Evolutionary conservation across 1,284 basidiomycete species (phyloP).

Genomic region (Naganishia sp.): DNA sequence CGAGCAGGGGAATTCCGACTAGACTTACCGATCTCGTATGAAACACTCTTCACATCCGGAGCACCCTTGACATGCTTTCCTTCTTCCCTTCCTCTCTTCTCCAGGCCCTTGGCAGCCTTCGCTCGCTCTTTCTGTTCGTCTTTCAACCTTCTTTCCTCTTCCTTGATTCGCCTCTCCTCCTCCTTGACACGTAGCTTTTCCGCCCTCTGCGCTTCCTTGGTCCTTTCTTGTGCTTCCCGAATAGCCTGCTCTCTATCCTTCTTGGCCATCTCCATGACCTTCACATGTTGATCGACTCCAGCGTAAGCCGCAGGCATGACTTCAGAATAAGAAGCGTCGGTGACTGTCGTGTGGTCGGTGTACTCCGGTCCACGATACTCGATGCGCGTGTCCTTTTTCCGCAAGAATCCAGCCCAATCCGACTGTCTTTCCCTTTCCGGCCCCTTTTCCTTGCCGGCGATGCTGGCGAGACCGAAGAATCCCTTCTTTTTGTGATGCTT

Average conservation of each 20-base stretch:
- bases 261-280: slow-evolving; percentile 26
- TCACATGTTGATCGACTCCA: slow-evolving; percentile 11
- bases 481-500: slow-evolving; percentile 26
- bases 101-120: slow-evolving; percentile 18
- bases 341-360: slow-evolving; percentile 12
- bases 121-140: slow-evolving; percentile 18
- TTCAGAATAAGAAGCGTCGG: slow-evolving; percentile 14
- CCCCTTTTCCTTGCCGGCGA: slow-evolving; percentile 19
- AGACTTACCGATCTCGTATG: slow-evolving; percentile 27
- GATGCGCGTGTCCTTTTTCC: slow-evolving; percentile 18
- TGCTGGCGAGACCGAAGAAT: slow-evolving; percentile 29
- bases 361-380: slow-evolving; percentile 25
- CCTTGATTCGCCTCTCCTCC: slow-evolving; percentile 9
- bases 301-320: slow-evolving; percentile 15
- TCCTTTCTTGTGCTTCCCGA: slow-evolving; percentile 27
- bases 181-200: slow-evolving; percentile 18
- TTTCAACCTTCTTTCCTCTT: slow-evolving; percentile 3
- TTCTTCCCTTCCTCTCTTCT: slow-evolving; percentile 5
- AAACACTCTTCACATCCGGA: slow-evolving; percentile 27
- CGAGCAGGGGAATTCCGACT: neutral
- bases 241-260: slow-evolving; percentile 29
- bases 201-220: slow-evolving; percentile 20
- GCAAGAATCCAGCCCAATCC: slow-evolving; percentile 23
- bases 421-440: slow-evolving; percentile 16
- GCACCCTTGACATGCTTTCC: slow-evolving; percentile 23